A percentile compares a stretch with the other conserved stretches of the same genome.
These are phyloP conservation scores for Talaromyces islandicus DNA, from an alignment of 2,329 filamentous ascomycete genomes.

Conservation along the genomic window DNA sequence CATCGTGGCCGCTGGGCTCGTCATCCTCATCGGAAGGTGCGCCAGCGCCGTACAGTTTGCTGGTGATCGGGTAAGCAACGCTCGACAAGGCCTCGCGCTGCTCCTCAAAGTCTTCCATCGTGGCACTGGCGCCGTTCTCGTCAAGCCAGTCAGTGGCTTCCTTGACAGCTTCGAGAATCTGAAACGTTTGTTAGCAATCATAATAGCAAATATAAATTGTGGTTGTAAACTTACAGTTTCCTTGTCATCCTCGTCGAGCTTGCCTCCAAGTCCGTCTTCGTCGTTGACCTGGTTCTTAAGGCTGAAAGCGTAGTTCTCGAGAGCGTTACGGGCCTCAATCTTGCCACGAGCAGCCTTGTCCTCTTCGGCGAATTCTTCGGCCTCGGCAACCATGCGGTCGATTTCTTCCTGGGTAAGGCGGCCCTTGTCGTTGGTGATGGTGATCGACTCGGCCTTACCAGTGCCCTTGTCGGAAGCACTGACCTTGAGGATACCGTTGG, in stretches of 20 bases:
- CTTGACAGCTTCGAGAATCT: conserved; percentile 93
- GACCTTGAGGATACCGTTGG: conserved; percentile 97
- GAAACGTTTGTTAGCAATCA: conserved; percentile 24
- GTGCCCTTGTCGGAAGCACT: conserved; percentile 96
- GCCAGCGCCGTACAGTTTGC: conserved; percentile 80
- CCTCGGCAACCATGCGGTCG: conserved; percentile 97
- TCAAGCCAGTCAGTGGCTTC: conserved; percentile 96
- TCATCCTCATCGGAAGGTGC: conserved; percentile 61
- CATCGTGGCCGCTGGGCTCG: conserved; percentile 64
- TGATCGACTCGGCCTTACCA: conserved; percentile 94
- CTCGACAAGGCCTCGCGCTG: conserved; percentile 98
- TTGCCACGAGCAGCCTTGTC: conserved; percentile 97
- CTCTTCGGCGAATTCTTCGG: conserved; percentile 97
- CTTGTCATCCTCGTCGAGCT: conserved; percentile 99
- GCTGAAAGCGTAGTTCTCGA: conserved; percentile 99
- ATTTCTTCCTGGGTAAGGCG: conserved; percentile 95
- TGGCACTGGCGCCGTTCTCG: conserved; percentile 80
- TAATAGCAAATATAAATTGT: background rate
- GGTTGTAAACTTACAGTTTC: conserved; percentile 61
- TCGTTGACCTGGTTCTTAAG: conserved; percentile 99
- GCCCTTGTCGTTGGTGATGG: conserved; percentile 99
- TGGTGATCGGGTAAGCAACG: conserved; percentile 97
- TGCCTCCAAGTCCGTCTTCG: conserved; percentile 91
- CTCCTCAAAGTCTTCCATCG: conserved; percentile 94
- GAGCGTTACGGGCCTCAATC: conserved; percentile 91